Percentiles rank a stretch among this genome's conserved stretches.
Conservation (phyloP, 2,329 filamentous ascomycete species). For the Dothiorella sarmentorum region DNA sequence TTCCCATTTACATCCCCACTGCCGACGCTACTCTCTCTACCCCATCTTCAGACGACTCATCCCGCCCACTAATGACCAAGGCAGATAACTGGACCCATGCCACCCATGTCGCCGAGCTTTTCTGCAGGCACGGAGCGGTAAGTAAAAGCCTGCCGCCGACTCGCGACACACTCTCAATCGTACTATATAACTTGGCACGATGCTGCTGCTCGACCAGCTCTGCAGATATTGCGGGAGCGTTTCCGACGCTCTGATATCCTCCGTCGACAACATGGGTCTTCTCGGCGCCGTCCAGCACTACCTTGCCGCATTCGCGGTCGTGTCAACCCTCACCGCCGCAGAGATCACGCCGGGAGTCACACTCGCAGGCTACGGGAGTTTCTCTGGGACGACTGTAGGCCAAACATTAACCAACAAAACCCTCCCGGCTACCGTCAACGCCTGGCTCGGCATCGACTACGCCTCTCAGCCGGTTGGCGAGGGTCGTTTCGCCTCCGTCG, state of each 20-base stretch:
- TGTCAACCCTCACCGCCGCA: not conserved
- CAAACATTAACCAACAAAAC: constrained; percentile 32
- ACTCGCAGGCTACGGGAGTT: constrained; percentile 42
- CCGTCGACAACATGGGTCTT: not conserved
- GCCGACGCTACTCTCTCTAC: not conserved
- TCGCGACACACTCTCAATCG: not conserved
- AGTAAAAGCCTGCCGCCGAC: not conserved
- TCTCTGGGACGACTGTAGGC: constrained; percentile 39
- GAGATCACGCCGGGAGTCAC: constrained; percentile 19
- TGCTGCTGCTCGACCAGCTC: not conserved
- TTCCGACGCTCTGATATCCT: not conserved
- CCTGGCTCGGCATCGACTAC: constrained; percentile 50
- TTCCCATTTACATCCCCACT: not conserved
- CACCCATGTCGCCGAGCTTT: not conserved
- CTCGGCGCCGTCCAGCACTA: not conserved
- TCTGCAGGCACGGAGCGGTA: not conserved
- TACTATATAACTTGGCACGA: not conserved
- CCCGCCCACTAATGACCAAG: not conserved
- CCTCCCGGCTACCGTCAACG: constrained; percentile 40
- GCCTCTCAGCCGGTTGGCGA: constrained; percentile 42
- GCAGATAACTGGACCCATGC: not conserved
- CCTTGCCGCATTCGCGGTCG: not conserved
- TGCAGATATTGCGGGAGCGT: not conserved
- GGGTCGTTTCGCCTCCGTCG: constrained; percentile 41
- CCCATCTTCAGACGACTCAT: not conserved